These are phyloP conservation scores for Cyclospora cayetanensis DNA, from an alignment of 169 alveolate genomes.

Conservation along the genomic window DNA sequence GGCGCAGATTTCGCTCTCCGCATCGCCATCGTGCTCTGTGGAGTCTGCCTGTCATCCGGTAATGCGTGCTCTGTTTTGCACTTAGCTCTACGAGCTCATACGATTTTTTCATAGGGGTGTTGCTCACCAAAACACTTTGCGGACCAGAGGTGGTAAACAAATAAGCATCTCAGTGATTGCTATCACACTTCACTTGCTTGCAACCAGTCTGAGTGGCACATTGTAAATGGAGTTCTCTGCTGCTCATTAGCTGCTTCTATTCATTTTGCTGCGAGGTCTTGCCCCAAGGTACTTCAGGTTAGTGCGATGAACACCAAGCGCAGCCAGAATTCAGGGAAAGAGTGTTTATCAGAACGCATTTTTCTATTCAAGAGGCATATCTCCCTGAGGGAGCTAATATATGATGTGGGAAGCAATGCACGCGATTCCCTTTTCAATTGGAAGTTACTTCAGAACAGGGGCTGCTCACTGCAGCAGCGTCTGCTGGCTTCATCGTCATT, in stretches of 20 bases:
- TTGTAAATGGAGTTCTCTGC: conserved; percentile 60
- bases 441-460: background rate
- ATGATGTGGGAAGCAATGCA: too few species aligned
- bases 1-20: conserved; percentile 66
- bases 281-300: conserved; percentile 53
- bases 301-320: background rate
- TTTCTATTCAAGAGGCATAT: conserved; percentile 3
- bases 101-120: background rate
- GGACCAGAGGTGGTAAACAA: conserved; percentile 53
- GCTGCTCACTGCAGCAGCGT: conserved; percentile 39
- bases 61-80: background rate
- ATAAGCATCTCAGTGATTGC: background rate
- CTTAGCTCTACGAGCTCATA: background rate
- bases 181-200: background rate
- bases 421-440: background rate
- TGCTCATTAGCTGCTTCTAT: conserved; percentile 51
- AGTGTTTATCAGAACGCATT: conserved; percentile 31
- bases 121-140: conserved; percentile 57
- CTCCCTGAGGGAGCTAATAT: background rate
- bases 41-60: conserved; percentile 51
- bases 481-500: conserved; percentile 32
- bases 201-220: conserved; percentile 62
- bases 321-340: background rate
- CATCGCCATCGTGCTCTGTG: conserved; percentile 54
- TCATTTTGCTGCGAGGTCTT: conserved; percentile 44